Evolutionary conservation across 495 filamentous ascomycete species (phyloP), one percentile per base, ranked within the genome.

Genomic region (Apodospora peruviana): DNA sequence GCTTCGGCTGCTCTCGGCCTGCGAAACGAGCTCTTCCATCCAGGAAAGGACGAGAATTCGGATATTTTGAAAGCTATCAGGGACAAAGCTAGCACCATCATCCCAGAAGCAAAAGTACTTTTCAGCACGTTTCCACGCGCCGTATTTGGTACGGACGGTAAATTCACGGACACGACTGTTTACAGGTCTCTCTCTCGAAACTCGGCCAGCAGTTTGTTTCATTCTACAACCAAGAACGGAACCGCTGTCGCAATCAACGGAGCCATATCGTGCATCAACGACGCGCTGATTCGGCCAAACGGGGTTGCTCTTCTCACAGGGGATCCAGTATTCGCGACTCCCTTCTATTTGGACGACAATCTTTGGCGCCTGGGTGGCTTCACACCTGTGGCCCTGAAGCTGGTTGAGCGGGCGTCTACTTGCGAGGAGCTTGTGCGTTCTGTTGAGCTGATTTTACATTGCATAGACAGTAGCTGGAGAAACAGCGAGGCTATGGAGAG

Each of bases 401-500:
- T 96, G 37, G 67, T 98, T 12, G 88, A 96, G 58, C 72, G 81
- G 11, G 83, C 94, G 17, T 70, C 72, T 14, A 84, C 79, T n/a
- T 71, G 75, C 9, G 78, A 87, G 37, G 80, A 77, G 24, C 76
- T 88, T 29, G 69, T 88, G n/a, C 76, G 86, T 32, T 84, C 90
- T 3, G 83, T 95, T 10, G 80, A 90, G 53, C 85, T 93, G 43
- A 72, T 95, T 37, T 89, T 96, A 52, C 81, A 85, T 59, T 84
- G 85, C 44, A 83, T 95, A 14, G 81, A 86, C 58, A 83, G 85
- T 40, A 96, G 84, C 62, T 98, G 93, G 93, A 81, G 93, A 55
- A 97, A 96, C 54, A 97, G 94, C 57, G 93, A 98, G 66, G 91
- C 91, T 41, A 95, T 98, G 89, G 93, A 98, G 66, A 83, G 83